Evolutionary conservation across 768 basidiomycete genomes (phyloP), one percentile per base, ranked within the genome.

Genomic region (Clathrus columnatus): DNA sequence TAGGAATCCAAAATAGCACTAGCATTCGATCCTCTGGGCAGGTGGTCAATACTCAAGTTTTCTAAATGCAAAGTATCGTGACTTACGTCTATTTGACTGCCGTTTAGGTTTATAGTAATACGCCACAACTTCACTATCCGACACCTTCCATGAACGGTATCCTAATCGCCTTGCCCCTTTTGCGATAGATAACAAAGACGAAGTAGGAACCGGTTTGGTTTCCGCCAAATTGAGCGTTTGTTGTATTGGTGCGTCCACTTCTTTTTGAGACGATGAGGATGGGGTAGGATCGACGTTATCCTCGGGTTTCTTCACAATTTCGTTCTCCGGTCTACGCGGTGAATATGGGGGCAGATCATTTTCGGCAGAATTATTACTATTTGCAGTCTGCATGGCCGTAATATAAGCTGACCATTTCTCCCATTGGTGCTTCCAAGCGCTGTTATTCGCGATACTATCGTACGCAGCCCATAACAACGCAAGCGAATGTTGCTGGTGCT

Each of bases 1-100:
- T 87, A 17, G 89, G 89, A 61, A 92, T 74, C 89, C 89, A 92
- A 73, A 92, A 92, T 42, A 85, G 65, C 30, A 88, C 63, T 46
- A 92, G 78, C 89, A 92, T 92, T 42, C 82, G 83, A 65, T 92
- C 89, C 69, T 85, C 87, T 90, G 62, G 27, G 56, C 58, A 47
- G 42, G 23, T 26, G 7, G 32, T 48, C 14, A 55, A 30, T 21
- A 14, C 26, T 11, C 18, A 16, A 47, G 16, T 5, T 20, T 20
- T 20, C 28, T 26, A 48, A 48, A 55, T 41, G 20, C 17, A 48
- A 24, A 14, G 16, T 29, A 11, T 20, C 48, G 36, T n/a, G 36
- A 57, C 52, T 26, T 26, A 54, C 50, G 51, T 23, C 52, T 32
- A 43, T 47, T 47, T 29, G 43, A n/a, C 10, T 18, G 1, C 27